Percentiles rank a stretch among this genome's conserved stretches.
Conservation (phyloP, 768 basidiomycete genomes). For the Naganishia vishniacii region DNA sequence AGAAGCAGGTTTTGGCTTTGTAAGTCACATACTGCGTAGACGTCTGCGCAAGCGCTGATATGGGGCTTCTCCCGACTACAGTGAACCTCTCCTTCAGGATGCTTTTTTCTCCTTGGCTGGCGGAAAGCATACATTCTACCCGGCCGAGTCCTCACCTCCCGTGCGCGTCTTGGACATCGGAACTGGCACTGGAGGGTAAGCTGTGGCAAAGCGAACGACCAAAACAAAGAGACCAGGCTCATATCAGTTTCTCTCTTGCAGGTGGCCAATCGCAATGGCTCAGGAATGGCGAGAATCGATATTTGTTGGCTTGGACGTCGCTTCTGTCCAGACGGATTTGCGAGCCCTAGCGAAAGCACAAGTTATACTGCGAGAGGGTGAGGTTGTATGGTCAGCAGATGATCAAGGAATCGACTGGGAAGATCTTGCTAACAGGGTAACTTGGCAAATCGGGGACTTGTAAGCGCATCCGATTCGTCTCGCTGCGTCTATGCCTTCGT, state of each 20-base stretch:
- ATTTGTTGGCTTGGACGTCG: conserved; percentile 44
- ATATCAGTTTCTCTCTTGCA: background rate
- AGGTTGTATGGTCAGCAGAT: background rate
- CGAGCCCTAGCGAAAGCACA: conserved; percentile 32
- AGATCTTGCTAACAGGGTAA: conserved; percentile 35
- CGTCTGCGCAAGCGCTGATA: background rate
- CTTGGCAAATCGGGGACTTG: conserved; percentile 44
- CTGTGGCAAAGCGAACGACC: background rate
- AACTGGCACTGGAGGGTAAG: conserved; percentile 38
- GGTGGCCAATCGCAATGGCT: conserved; percentile 45
- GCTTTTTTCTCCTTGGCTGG: conserved; percentile 35
- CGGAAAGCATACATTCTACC: conserved; percentile 35
- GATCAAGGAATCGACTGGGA: conserved; percentile 30
- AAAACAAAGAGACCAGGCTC: background rate
- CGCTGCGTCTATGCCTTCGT: background rate
- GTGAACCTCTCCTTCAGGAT: conserved; percentile 42
- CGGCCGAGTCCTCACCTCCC: conserved; percentile 25
- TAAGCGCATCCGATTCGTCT: conserved; percentile 27
- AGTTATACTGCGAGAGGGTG: background rate
- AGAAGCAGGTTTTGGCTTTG: conserved; percentile 43
- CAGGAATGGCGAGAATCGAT: conserved; percentile 34
- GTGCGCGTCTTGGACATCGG: conserved; percentile 42
- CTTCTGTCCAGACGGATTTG: conserved; percentile 39
- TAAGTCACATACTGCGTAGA: conserved; percentile 22
- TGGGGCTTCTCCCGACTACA: conserved; percentile 17